Base-by-base conservation (phyloP, 1,284 basidiomycete species). In the Pisolithus thermaeus region DNA sequence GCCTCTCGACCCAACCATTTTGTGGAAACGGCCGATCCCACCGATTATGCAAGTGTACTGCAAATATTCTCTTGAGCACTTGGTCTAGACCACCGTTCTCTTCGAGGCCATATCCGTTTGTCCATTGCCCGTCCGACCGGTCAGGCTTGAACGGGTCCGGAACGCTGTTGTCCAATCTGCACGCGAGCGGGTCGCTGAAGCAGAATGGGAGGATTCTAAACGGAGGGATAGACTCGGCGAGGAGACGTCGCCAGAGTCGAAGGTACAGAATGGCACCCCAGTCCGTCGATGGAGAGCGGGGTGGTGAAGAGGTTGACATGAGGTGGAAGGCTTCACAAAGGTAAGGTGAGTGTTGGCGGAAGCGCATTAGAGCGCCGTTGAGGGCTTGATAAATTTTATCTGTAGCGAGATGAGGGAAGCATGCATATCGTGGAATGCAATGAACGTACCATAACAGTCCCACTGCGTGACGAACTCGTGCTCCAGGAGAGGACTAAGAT, bases 381-480 rank as follows among this genome's bases (percentile, higher is more conserved):
- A 96, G 80, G 1, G 90, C 81, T 49, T 83, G 80, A 66, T 95
- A 94, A 18, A 81, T 73, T 74, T 96, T 95, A 71, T 92, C 90
- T 91, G 65, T 37, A 47, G 1, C 2, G 16, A 7, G 20, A 23
- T 18, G 1, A 36, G 11, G 37, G 9, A 20, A 11, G 46, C 8
- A 38, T 37, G 32, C 9, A 42, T 45, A 8, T 7, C 36, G 49
- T 5, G 30, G 45, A 48, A 50, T 25, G 23, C 20, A n/a, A 3
- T 70, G 20, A 20, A 43, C 83, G 58, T 64, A 93, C 92, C 90
- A 64, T 94, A 95, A 66, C 93, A 97, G 64, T 97, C 94, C 94
- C 93, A 96, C 66, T 96, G 92, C 1, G 88, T 92, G 11, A 97
- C 89, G 67, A 93, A 97, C 68, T 97, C 94, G 62, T 90, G 87